Conservation (phyloP, 78 protist genomes). For the Parvularia atlantis region DNA sequence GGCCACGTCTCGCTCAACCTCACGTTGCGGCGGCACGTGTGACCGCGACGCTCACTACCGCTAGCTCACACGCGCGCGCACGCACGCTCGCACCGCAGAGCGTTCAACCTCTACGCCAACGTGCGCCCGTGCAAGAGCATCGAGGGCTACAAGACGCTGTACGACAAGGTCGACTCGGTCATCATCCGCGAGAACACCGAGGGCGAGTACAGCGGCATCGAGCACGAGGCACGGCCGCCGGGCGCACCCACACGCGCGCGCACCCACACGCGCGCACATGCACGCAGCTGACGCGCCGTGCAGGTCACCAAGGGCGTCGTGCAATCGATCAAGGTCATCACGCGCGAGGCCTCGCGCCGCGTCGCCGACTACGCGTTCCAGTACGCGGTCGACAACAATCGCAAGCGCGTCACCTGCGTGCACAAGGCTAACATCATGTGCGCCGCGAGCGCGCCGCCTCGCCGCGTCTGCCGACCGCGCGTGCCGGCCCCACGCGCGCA, state of each 20-base stretch:
- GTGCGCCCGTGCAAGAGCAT: conserved; percentile 66
- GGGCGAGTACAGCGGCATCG: conserved; percentile 79
- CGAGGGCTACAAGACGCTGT: conserved; percentile 57
- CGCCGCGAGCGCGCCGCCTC: not conserved
- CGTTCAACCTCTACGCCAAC: conserved; percentile 61
- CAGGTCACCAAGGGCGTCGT: conserved; percentile 5
- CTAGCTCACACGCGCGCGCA: no score
- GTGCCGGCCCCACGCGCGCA: not conserved
- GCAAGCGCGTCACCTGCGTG: conserved; percentile 63
- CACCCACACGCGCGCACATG: no score
- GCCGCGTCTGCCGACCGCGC: not conserved
- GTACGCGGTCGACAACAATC: conserved; percentile 33
- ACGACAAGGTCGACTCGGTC: conserved; percentile 68
- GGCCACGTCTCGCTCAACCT: conserved; percentile 72
- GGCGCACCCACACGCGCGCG: no score
- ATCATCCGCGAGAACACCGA: conserved; percentile 84
- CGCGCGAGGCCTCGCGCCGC: conserved; percentile 18
- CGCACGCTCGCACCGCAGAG: not conserved
- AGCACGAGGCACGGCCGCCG: conserved; percentile 33
- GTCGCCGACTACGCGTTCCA: conserved; percentile 55
- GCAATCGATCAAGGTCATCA: conserved; percentile 18
- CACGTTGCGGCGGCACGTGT: conserved; percentile 49
- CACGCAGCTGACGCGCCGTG: not conserved
- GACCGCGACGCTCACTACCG: no score
- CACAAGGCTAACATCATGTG: conserved; percentile 77